Evolutionary conservation across 2,329 filamentous ascomycete species (phyloP).

Genomic region (Pestalotiopsis sp.): DNA sequence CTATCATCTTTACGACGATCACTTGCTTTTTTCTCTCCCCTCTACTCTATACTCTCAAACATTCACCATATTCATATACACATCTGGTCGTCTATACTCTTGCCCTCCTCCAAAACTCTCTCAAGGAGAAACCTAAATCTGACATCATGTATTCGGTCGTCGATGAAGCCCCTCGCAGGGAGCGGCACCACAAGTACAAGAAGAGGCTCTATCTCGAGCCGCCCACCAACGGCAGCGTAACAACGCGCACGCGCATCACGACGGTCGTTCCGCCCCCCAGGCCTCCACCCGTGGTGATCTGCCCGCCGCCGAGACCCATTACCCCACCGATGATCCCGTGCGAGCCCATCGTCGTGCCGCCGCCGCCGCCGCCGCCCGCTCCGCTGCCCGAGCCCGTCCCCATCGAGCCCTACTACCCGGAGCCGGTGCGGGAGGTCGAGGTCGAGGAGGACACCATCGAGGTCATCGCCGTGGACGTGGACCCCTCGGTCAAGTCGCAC

Average conservation of each 20-base stretch:
- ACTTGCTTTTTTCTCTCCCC: background rate
- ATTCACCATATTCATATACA: background rate
- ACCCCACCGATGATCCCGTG: background rate
- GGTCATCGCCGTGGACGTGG: slow-evolving; percentile 45
- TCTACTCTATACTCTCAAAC: background rate
- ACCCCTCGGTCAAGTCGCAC: slow-evolving; percentile 29
- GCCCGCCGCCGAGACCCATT: slow-evolving; percentile 8
- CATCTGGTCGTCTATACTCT: too few species aligned
- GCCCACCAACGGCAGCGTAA: slow-evolving; percentile 35
- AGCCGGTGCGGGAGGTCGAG: slow-evolving; percentile 16
- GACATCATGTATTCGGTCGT: slow-evolving; percentile 28
- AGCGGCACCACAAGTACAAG: slow-evolving; percentile 37
- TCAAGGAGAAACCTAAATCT: slow-evolving; percentile 15
- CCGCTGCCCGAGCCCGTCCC: slow-evolving; percentile 9
- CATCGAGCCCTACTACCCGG: slow-evolving; percentile 8
- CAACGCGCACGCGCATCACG: slow-evolving; percentile 37
- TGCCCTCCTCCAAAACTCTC: background rate
- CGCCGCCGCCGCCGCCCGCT: slow-evolving; percentile 17
- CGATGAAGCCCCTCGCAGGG: slow-evolving; percentile 32
- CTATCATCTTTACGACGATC: background rate
- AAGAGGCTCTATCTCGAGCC: slow-evolving; percentile 44
- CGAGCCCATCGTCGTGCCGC: slow-evolving; percentile 21
- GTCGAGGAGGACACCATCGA: slow-evolving; percentile 35
- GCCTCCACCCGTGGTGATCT: slow-evolving; percentile 21
- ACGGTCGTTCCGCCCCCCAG: slow-evolving; percentile 36